Evolutionary conservation across 2,329 filamentous ascomycete species (phyloP), one percentile per base, ranked within the genome.

Genomic region (Neofusicoccum sp.): DNA sequence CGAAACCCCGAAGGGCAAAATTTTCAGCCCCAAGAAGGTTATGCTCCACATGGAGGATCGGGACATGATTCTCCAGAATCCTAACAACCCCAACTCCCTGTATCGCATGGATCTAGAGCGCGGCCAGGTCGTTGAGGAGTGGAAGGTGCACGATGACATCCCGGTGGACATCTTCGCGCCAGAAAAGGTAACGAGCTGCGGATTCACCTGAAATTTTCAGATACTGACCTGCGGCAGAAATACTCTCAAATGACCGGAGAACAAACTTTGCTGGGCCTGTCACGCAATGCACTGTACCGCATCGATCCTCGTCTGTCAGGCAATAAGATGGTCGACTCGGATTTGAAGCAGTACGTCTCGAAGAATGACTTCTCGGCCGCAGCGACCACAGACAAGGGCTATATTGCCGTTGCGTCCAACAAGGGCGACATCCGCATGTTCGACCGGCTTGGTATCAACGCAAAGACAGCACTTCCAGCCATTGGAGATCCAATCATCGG

Each of bases 21-120:
- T 93, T 0, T 97, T 99, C 81, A 93, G 89, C 66, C 95, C 95
- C 6, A 96, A 92, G 80, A 99, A 97, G 81, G 92, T 97, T 71
- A 97, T 97, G 93, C 83, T 97, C 52, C 93, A 97, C 73, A 90
- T 91, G 34, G 92, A 95, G 75, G 93, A 97, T 78, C 85, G 88
- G 49, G 92, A 96, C 72, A 89, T 97, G 85, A 91, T 97, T 65
- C 78, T 97, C 64, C 93, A 97, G 76, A 93, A 96, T 70, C 83
- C 76, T 31, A 79, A 88, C 58, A 90, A 98, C 67, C 92, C 94
- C 1, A 94, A 97, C 80, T 93, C 92, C 58, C 84, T 99, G 1
- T 99, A 93, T 76, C 91, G 92, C 49, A 98, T 99, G 95, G 95
- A 99, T 78, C 84, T 99, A 48, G 94, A 99, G 76, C 96, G 96